Evolutionary conservation across 192 early-diverging fungal genomes (phyloP), one percentile per base, ranked within the genome.

Genomic region (Phlyctochytrium planicorne): DNA sequence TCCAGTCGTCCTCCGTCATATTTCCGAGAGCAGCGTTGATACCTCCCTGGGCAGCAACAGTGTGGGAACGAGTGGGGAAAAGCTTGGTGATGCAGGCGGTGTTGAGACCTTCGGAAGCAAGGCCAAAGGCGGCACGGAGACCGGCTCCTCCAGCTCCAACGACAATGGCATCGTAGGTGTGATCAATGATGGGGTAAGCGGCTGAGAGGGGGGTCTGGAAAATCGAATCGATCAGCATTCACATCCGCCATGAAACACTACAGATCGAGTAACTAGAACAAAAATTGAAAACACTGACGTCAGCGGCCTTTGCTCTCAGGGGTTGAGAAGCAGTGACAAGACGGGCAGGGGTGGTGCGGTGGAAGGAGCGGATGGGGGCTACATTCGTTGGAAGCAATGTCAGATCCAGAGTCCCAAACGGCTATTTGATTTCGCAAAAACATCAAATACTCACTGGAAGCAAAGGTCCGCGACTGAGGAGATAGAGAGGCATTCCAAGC

Each of bases 1-100:
- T 89, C 97, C 97, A 99, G 84, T 99, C 97, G 79, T 99, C 97
- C 82, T 99, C 93, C 66, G 89, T 88, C 95, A 99, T 97, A 82
- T 99, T 99, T 59, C 97, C 97, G 50, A 99, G 89, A 53, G 97
- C 97, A 68, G 97, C 97, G 81, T 99, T 99, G 78, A 99, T 93
- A 74, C 97, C 97, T 69, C 96, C 96, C 78, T 98, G 96, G 60
- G 96, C 96, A 53, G 96, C 96, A 50, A 98, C 96, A 30, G 95
- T 98, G 84, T 98, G 96, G 29, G 93, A 96, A 73, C 96, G 91
- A 36, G 95, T 97, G 27, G 95, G 95, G 88, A 99, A 99, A 35
- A 99, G 82, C 84, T 98, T 98, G 61, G 94, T 91, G 70, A 98
- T 94, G 74, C 96, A 98, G 3, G 96, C 96, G 24, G 93, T 96